Conservation (phyloP, 1,284 basidiomycete species). For the Butyriboletus appendiculatus region DNA sequence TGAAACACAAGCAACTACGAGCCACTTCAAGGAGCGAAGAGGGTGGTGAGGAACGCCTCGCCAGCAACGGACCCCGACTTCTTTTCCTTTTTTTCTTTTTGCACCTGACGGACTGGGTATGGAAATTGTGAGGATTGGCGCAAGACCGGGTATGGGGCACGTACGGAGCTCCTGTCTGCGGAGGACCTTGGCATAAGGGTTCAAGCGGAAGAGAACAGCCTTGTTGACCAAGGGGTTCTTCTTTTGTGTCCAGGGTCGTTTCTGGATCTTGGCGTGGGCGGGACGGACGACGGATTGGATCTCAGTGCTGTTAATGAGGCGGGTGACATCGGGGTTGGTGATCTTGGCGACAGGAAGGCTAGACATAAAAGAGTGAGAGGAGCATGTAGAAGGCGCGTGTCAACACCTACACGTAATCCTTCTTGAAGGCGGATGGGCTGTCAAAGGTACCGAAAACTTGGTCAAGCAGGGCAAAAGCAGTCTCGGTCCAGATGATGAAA, state of each 20-base stretch:
- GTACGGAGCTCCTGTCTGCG: constrained; percentile 84
- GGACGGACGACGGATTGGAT: constrained; percentile 95
- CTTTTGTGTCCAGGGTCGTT: constrained; percentile 98
- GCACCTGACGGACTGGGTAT: constrained; percentile 66
- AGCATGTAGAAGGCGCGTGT: background rate
- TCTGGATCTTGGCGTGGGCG: constrained; percentile 77
- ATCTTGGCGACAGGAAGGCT: constrained; percentile 96
- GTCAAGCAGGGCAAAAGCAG: constrained; percentile 92
- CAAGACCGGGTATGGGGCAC: constrained; percentile 37
- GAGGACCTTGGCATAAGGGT: constrained; percentile 97
- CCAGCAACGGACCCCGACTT: constrained; percentile 70
- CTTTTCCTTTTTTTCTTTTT: constrained; percentile 68
- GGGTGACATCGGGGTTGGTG: constrained; percentile 94
- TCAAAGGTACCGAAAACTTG: constrained; percentile 95
- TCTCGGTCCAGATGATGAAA: constrained; percentile 99
- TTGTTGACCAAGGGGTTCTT: constrained; percentile 99
- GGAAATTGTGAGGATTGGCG: constrained; percentile 3
- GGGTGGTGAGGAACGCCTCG: constrained; percentile 84
- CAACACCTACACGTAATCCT: constrained; percentile 79
- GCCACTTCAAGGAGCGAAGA: constrained; percentile 76
- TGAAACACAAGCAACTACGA: constrained; percentile 6
- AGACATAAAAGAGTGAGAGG: constrained; percentile 10
- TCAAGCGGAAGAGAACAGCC: constrained; percentile 96
- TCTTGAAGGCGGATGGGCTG: constrained; percentile 85
- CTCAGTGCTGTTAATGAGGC: constrained; percentile 97